Conservation (phyloP, 371 early-diverging fungal species). For the Coemansia sp. region DNA sequence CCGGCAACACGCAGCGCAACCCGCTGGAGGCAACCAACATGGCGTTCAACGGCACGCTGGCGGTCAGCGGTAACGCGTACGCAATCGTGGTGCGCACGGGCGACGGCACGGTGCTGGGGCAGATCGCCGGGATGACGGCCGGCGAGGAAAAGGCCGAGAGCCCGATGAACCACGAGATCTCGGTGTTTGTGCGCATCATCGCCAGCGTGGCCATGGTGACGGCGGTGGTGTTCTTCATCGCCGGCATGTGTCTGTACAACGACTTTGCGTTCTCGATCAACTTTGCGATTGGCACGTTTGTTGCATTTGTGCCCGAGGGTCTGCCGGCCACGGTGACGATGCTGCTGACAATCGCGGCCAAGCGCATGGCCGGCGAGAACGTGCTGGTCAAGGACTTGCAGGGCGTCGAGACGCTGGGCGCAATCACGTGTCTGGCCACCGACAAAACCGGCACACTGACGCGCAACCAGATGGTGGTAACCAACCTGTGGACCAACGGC, state of each 20-base stretch:
- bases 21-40: slow-evolving; percentile 91
- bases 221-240: slow-evolving; percentile 81
- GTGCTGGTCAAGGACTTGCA: slow-evolving; percentile 93
- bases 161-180: slow-evolving; percentile 77
- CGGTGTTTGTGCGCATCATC: slow-evolving; percentile 75
- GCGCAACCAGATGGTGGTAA: slow-evolving; percentile 92
- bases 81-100: slow-evolving; percentile 92
- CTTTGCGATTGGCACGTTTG: slow-evolving; percentile 88
- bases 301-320: slow-evolving; percentile 89
- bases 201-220: slow-evolving; percentile 74
- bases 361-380: slow-evolving; percentile 84
- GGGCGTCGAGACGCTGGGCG: slow-evolving; percentile 94
- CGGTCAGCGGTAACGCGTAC: slow-evolving; percentile 83
- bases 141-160: slow-evolving; percentile 68
- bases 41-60: slow-evolving; percentile 84
- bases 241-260: slow-evolving; percentile 61
- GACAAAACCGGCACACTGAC: slow-evolving; percentile 97
- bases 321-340: slow-evolving; percentile 88
- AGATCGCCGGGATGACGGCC: slow-evolving; percentile 87
- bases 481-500: slow-evolving; percentile 80
- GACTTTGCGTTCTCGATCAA: slow-evolving; percentile 69
- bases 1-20: slow-evolving; percentile 61
- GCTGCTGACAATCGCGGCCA: slow-evolving; percentile 89
- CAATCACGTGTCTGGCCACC: slow-evolving; percentile 90
- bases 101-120: slow-evolving; percentile 89